phyloP scores from a whole-genome alignment of 441 rosid species.

The Pelargonium fulgidum region DNA sequence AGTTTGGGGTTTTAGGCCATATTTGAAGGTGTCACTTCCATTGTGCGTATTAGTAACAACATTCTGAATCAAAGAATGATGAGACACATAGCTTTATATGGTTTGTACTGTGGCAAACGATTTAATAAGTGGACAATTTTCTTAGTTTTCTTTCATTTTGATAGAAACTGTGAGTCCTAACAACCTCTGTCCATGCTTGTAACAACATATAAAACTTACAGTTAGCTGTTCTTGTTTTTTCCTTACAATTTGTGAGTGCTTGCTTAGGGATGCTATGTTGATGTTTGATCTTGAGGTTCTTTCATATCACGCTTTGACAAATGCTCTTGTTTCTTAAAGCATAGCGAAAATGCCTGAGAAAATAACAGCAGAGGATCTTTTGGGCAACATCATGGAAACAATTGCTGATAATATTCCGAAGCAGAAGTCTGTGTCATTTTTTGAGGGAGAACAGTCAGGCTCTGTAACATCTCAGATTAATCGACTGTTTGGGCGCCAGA shows the following conservation, averaged over 20 bases:
- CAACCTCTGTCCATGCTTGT: too few relatives aligned
- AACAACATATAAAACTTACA: too few relatives aligned
- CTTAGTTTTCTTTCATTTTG: not conserved
- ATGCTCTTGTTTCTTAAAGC: constrained; percentile 21
- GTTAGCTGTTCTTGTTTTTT: too few relatives aligned
- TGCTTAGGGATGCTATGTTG: not conserved
- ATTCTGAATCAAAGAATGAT: not conserved
- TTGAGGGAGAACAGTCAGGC: constrained; percentile 47
- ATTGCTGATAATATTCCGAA: constrained; percentile 49
- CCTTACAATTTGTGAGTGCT: too few relatives aligned
- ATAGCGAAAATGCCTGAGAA: constrained; percentile 63
- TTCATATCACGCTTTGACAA: not conserved
- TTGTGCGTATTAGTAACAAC: too few relatives aligned
- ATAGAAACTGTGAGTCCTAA: not conserved
- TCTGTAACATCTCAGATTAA: constrained; percentile 50
- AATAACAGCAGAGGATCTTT: constrained; percentile 44
- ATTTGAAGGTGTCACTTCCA: not conserved
- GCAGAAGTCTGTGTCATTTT: constrained; percentile 53
- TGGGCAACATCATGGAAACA: constrained; percentile 56
- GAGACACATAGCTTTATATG: not conserved
- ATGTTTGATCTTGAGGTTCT: not conserved
- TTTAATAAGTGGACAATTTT: not conserved
- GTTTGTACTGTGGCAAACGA: not conserved
- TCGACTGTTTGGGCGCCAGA: constrained; percentile 72
- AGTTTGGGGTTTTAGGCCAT: not conserved